Evolutionary conservation across 495 filamentous ascomycete species (phyloP), one percentile per base, ranked within the genome.

Genomic region (Penicillium manginii): DNA sequence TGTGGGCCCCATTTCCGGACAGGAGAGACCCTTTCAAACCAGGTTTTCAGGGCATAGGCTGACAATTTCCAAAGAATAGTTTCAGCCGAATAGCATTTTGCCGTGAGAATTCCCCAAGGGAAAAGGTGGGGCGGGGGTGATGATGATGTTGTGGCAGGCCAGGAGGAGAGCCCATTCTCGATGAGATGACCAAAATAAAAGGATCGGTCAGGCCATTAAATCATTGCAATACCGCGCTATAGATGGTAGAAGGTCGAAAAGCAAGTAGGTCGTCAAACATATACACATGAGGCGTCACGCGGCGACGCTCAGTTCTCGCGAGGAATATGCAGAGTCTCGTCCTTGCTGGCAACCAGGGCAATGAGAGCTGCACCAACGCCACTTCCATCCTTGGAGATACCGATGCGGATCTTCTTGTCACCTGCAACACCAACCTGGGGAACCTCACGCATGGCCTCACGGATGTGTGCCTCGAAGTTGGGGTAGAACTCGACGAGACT

Each of bases 311-410:
- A 62, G 39, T 59, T 54, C 50, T 55, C 48, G 10, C 8, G 47
- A 19, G 68, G 63, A 55, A 53, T 63, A 47, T 59, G 23, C 46
- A 66, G 54, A 10, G 55, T 62, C 51, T 70, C 62, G 31, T 71
- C 68, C 57, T 72, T 74, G 66, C 72, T 73, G 23, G 84, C 85
- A 23, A 93, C 88, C 14, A 96, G 80, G 32, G 93, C 93, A 73
- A 96, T 96, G 64, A 97, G 72, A 49, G 93, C 93, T 9, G 93
- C 93, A 26, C 93, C 93, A 48, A 97, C 93, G 52, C 93, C 93
- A 56, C 85, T 89, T 48, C 93, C 93, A 75, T 97, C 93, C 82
- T 94, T 93, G 52, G 93, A 93, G 72, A 97, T 91, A 12, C 92
- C 93, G 64, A 97, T 96, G 42, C 90, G 81, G 59, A 97, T 84